These are phyloP conservation scores for Solanum bulbocastanum DNA, from an alignment of 257 asterid genomes.

Conservation along the genomic window DNA sequence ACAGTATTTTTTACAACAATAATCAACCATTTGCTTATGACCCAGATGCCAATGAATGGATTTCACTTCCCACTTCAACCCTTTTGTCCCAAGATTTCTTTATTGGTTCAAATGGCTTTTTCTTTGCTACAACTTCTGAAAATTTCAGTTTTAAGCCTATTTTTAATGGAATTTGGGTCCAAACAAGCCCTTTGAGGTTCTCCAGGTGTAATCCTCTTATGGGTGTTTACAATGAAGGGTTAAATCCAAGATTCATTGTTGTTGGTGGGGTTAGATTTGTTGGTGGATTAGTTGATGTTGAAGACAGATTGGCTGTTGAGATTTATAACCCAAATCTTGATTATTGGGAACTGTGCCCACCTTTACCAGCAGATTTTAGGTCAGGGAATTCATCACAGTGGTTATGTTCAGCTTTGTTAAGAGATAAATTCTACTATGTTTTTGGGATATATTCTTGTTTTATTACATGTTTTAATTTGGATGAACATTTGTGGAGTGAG, in stretches of 20 bases:
- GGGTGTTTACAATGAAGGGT: neutral
- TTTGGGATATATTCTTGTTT: constrained; percentile 11
- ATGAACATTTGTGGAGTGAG: constrained; percentile 17
- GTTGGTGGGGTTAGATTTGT: constrained; percentile 10
- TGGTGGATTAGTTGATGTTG: neutral
- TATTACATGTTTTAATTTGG: constrained; percentile 19
- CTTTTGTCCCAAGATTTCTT: neutral
- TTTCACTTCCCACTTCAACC: constrained; percentile 6
- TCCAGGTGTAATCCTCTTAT: constrained; percentile 10
- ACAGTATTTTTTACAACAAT: neutral
- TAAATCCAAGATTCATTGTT: constrained; percentile 10
- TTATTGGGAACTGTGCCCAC: constrained; percentile 17
- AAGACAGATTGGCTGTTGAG: constrained; percentile 15
- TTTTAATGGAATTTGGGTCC: constrained; percentile 3
- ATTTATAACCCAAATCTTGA: constrained; percentile 13
- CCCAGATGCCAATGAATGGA: constrained; percentile 21
- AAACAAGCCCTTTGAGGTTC: constrained; percentile 6
- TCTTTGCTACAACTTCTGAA: constrained; percentile 6
- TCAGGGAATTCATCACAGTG: constrained; percentile 4
- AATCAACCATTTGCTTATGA: constrained; percentile 19
- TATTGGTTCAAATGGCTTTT: constrained; percentile 7
- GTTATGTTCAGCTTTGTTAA: constrained; percentile 12
- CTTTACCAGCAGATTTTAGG: constrained; percentile 13
- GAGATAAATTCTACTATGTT: constrained; percentile 17
- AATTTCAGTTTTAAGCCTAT: constrained; percentile 10